These are phyloP conservation scores for Leishmania mexicana DNA, from an alignment of 208 protist species.

Conservation along the genomic window DNA sequence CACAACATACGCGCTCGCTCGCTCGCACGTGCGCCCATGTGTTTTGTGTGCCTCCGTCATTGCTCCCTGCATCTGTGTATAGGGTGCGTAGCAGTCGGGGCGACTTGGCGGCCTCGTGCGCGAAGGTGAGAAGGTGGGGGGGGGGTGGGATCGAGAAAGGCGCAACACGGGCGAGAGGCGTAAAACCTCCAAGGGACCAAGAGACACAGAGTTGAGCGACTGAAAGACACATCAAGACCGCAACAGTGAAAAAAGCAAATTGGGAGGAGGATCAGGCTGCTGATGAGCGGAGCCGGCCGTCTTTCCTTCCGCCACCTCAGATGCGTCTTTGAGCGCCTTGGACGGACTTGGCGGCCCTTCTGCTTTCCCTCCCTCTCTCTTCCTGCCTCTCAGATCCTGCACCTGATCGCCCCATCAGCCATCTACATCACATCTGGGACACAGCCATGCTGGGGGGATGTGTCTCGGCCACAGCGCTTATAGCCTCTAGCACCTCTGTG, in stretches of 20 bases:
- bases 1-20: neutral
- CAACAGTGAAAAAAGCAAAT: neutral
- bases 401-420: neutral
- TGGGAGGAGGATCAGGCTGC: neutral
- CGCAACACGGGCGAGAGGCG: neutral
- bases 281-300: neutral
- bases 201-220: no score
- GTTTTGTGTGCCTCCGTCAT: neutral
- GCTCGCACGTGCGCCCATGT: conserved; percentile 3
- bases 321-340: neutral
- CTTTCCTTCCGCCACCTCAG: neutral
- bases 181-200: neutral
- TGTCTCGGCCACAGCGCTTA: conserved; percentile 43
- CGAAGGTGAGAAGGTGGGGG: neutral
- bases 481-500: conserved; percentile 38
- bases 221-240: neutral
- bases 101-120: neutral
- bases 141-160: neutral
- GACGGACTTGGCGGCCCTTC: neutral
- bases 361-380: no score
- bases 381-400: neutral
- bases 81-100: neutral
- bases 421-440: conserved; percentile 26
- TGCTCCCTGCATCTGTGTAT: neutral
- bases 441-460: conserved; percentile 59